phyloP scores from a whole-genome alignment of 2,329 filamentous ascomycete genomes.

The Drechslerella coelobrocha region DNA sequence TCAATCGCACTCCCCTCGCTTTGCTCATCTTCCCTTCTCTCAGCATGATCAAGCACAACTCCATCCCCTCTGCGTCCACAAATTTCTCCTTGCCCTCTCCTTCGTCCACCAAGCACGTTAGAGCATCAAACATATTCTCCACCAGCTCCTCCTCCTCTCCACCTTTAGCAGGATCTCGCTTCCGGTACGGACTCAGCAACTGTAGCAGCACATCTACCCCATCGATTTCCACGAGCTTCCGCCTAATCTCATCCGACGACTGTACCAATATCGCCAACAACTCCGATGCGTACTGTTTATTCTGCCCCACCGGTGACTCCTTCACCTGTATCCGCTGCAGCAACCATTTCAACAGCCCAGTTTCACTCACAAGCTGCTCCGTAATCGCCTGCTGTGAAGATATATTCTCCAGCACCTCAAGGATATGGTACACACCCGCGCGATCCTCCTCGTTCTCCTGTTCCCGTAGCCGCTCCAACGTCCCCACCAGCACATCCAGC shows the following conservation, averaged over 20 bases:
- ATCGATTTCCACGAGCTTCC: conserved; percentile 69
- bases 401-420: conserved; percentile 79
- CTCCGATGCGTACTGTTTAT: conserved; percentile 94
- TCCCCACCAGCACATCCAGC: conserved; percentile 75
- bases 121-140: conserved; percentile 87
- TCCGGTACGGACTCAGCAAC: conserved; percentile 81
- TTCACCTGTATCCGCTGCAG: conserved; percentile 73
- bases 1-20: conserved; percentile 74
- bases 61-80: conserved; percentile 86
- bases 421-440: conserved; percentile 82
- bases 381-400: conserved; percentile 73
- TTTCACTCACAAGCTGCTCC: conserved; percentile 74
- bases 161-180: conserved; percentile 82
- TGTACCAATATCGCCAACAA: conserved; percentile 88
- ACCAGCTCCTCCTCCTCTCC: conserved; percentile 93
- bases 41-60: conserved; percentile 89
- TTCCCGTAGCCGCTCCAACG: conserved; percentile 75
- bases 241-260: conserved; percentile 71
- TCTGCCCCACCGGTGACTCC: conserved; percentile 77
- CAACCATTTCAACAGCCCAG: conserved; percentile 76
- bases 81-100: conserved; percentile 78
- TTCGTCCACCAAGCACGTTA: conserved; percentile 82
- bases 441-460: conserved; percentile 76
- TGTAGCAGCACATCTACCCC: conserved; percentile 82
- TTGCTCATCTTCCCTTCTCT: conserved; percentile 86